These are phyloP conservation scores for Fraxinus angustifolia DNA, from an alignment of 305 asterid species.

Conservation along the genomic window DNA sequence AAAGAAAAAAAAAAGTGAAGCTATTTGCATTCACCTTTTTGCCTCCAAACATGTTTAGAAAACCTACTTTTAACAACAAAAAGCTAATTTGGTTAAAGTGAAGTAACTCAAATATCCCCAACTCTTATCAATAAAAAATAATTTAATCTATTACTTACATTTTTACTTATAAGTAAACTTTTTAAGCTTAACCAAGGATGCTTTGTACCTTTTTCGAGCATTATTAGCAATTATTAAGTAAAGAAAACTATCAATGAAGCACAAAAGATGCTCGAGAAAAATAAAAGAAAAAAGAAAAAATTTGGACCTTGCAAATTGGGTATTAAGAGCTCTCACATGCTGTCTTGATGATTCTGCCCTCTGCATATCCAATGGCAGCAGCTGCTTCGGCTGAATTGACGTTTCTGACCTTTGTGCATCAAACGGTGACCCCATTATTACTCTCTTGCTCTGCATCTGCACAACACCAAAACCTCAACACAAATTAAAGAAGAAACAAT, in stretches of 20 bases:
- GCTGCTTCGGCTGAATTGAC: conserved; percentile 27
- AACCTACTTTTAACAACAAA: background rate
- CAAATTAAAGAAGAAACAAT: background rate
- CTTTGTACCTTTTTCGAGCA: background rate
- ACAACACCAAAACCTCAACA: conserved; percentile 10
- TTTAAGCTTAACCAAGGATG: background rate
- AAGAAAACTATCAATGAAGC: background rate
- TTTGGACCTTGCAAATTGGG: conserved; percentile 78
- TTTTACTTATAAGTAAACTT: background rate
- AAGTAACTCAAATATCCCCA: background rate
- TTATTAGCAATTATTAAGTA: background rate
- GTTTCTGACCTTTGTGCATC: conserved; percentile 53
- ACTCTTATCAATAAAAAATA: background rate
- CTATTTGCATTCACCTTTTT: background rate
- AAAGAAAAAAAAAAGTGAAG: background rate
- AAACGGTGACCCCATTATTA: conserved; percentile 43
- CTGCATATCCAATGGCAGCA: conserved; percentile 54
- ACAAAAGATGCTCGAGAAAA: background rate
- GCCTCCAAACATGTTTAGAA: background rate
- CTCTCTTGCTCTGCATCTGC: conserved; percentile 53
- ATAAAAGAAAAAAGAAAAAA: background rate
- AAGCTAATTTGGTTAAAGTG: background rate
- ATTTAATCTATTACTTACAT: background rate
- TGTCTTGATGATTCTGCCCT: conserved; percentile 80
- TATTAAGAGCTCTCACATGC: conserved; percentile 94